Evolutionary conservation across 768 basidiomycete species (phyloP).

Genomic region (Boletus tomentosulus): DNA sequence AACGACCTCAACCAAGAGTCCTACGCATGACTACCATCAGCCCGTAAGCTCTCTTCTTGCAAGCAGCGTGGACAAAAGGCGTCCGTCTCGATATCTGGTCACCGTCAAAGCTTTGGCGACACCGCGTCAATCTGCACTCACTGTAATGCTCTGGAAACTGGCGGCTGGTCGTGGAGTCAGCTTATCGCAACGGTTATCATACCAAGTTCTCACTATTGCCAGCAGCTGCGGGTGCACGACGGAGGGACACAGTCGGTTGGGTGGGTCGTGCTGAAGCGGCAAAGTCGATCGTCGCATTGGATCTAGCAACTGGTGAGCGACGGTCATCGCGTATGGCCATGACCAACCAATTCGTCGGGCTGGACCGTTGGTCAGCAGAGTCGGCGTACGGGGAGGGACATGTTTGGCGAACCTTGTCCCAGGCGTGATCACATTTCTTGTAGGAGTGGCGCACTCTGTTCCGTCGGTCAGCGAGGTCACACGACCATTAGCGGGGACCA

Average conservation of each 20-base stretch:
- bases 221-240: constrained; percentile 58
- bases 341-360: constrained; percentile 58
- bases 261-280: constrained; percentile 70
- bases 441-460: constrained; percentile 63
- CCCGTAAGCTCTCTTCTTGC: constrained; percentile 2
- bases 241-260: constrained; percentile 53
- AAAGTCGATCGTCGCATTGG: constrained; percentile 57
- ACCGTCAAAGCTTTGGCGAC: constrained; percentile 14
- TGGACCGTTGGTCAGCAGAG: constrained; percentile 10
- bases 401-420: constrained; percentile 43
- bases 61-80: constrained; percentile 32
- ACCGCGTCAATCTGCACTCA: constrained; percentile 32
- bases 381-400: constrained; percentile 3
- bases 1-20: constrained; percentile 23
- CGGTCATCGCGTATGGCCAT: constrained; percentile 1
- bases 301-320: constrained; percentile 41
- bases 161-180: constrained; percentile 43
- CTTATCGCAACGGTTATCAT: constrained; percentile 3
- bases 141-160: constrained; percentile 70
- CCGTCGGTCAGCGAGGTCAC: constrained; percentile 4
- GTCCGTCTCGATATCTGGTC: constrained; percentile 35
- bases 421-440: constrained; percentile 51
- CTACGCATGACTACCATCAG: constrained; percentile 5
- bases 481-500: constrained; percentile 9
- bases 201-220: constrained; percentile 64